Base-by-base conservation (phyloP, 495 filamentous ascomycete species). In the Neurospora intermedia region DNA sequence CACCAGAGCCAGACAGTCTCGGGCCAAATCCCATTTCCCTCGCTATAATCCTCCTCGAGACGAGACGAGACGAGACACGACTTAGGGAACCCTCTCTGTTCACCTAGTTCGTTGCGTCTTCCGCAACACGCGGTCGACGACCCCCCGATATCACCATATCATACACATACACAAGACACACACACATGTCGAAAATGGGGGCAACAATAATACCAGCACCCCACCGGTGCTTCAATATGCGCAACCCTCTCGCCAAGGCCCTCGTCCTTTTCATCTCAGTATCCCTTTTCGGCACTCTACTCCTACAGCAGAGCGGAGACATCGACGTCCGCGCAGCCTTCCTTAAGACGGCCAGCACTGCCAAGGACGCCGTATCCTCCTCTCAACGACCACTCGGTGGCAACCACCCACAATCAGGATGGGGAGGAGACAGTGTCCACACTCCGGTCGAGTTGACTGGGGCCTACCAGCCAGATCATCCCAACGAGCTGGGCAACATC, bases 151-250 rank as follows among this genome's bases (percentile, higher is more conserved):
- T 15, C 54, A 6, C 45, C 10, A 23, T 62, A 62, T 62, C 27
- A 27, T 62, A 35, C 15, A 62, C 7, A 39, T 18, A 62, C 23
- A 54, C 45, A 48, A 48, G 31, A n/a, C 43, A 38, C 27, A n/a
- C 43, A 38, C 27, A 41, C 35, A 69, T 48, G 31, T 62, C 76
- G 45, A 78, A 73, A 45, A 84, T 84, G 83, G 83, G 80, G 73
- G 78, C 78, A 18, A 77, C 78, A 18, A 77, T 74, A 75, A 77
- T 84, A 74, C 72, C 80, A 40, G 73, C 77, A 27, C 72, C 80
- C 74, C 81, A 84, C 73, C 81, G 80, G 43, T 81, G 82, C 72
- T 80, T 85, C 75, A 82, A 75, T 70, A 83, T 83, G 80, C 79
- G 84, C 40, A 84, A 85, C 75, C 82, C 84, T 10, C 79, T 85